Percentiles rank a stretch among this genome's conserved stretches.
Evolutionary conservation across 78 protist species (phyloP).

Genomic region (Reticulomyxa filosa): DNA sequence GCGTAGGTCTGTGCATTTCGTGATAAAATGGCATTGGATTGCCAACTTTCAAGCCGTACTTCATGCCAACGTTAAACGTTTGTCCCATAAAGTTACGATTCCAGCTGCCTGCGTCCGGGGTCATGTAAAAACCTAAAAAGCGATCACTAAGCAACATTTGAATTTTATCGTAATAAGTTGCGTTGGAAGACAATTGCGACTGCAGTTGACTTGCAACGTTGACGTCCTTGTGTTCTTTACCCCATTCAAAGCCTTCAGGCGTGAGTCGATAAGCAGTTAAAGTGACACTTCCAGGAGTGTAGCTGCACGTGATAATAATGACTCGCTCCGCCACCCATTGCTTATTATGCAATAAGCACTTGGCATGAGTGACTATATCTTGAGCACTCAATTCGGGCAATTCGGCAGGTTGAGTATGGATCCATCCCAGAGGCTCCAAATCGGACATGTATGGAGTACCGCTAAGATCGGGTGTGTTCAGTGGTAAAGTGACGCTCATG

Average conservation of each 20-base stretch:
- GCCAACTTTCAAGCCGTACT: slow-evolving; percentile 69
- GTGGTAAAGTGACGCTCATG: slow-evolving; percentile 59
- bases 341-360: slow-evolving; percentile 51
- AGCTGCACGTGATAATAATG: slow-evolving; percentile 30
- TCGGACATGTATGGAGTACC: slow-evolving; percentile 68
- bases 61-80: slow-evolving; percentile 29
- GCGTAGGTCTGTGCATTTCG: slow-evolving; percentile 84
- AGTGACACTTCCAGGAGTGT: slow-evolving; percentile 65
- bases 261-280: slow-evolving; percentile 81
- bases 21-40: slow-evolving; percentile 84
- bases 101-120: slow-evolving; percentile 76
- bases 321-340: slow-evolving; percentile 71
- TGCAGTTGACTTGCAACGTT: too few species aligned
- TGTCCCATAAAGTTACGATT: slow-evolving; percentile 89
- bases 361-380: slow-evolving; percentile 71
- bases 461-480: slow-evolving; percentile 67
- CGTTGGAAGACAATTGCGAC: slow-evolving; percentile 59
- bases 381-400: slow-evolving; percentile 72
- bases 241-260: slow-evolving; percentile 85
- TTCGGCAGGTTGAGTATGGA: slow-evolving; percentile 96
- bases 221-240: slow-evolving; percentile 48
- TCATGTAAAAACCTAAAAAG: slow-evolving; percentile 84
- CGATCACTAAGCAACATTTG: slow-evolving; percentile 84
- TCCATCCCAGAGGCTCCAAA: slow-evolving; percentile 97
- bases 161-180: slow-evolving; percentile 64